Conservation (phyloP, 768 basidiomycete species). For the Amanita thiersii region DNA sequence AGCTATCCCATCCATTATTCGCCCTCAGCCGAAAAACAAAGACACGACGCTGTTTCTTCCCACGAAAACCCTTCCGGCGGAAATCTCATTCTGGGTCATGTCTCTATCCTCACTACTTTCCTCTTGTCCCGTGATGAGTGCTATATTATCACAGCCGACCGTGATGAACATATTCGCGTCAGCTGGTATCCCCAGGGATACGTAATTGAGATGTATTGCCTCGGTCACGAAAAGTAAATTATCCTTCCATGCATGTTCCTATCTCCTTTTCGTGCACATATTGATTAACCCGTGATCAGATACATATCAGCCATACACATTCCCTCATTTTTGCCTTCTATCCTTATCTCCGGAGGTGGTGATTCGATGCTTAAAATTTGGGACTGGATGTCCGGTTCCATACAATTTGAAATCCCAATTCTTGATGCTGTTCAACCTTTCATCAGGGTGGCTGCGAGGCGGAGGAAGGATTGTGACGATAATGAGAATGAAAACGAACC, state of each 20-base stretch:
- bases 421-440: conserved; percentile 38
- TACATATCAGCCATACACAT: conserved; percentile 80
- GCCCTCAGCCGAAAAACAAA: conserved; percentile 22
- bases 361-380: conserved; percentile 71
- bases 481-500: conserved; percentile 19
- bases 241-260: neutral
- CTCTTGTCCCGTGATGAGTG: conserved; percentile 59
- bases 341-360: conserved; percentile 83
- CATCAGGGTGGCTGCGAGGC: conserved; percentile 28
- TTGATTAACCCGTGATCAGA: conserved; percentile 28
- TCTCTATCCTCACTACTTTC: conserved; percentile 74
- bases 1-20: conserved; percentile 56
- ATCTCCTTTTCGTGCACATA: neutral
- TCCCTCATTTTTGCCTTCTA: conserved; percentile 32
- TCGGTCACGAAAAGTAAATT: conserved; percentile 75
- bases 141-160: conserved; percentile 81
- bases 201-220: conserved; percentile 78
- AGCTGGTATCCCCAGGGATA: conserved; percentile 86
- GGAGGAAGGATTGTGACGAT: conserved; percentile 25
- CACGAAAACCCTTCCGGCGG: conserved; percentile 69
- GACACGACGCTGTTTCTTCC: conserved; percentile 36
- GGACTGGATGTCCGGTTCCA: conserved; percentile 65
- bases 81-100: conserved; percentile 76
- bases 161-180: conserved; percentile 93
- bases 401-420: conserved; percentile 46